Percentiles rank a stretch among this genome's conserved stretches.
These are phyloP conservation scores for Talaromyces ruber DNA, from an alignment of 495 filamentous ascomycete species.

Conservation along the genomic window DNA sequence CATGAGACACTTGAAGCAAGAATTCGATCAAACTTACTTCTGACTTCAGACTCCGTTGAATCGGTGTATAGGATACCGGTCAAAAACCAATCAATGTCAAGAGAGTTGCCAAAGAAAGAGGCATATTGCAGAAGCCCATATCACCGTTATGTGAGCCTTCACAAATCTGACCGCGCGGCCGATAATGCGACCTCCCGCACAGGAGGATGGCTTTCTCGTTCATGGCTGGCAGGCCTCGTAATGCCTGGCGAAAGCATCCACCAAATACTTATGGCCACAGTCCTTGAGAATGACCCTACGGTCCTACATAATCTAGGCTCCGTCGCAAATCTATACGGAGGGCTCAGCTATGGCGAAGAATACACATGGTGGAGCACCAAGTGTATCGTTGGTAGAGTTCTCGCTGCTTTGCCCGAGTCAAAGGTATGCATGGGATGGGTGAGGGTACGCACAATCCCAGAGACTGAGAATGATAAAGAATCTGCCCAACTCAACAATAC, in stretches of 20 bases:
- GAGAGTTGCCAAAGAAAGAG: slow-evolving; percentile 12
- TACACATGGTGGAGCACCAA: slow-evolving; percentile 76
- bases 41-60: background rate
- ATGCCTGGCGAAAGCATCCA: slow-evolving; percentile 65
- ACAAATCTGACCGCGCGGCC: slow-evolving; percentile 14
- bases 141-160: slow-evolving; percentile 21
- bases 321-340: slow-evolving; percentile 66
- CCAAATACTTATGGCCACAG: slow-evolving; percentile 69
- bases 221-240: slow-evolving; percentile 70
- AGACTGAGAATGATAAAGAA: slow-evolving; percentile 15
- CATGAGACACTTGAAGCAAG: slow-evolving; percentile 20
- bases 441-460: slow-evolving; percentile 44
- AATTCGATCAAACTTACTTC: slow-evolving; percentile 6
- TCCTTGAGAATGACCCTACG: slow-evolving; percentile 66
- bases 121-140: slow-evolving; percentile 24
- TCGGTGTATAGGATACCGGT: slow-evolving; percentile 3
- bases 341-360: slow-evolving; percentile 59
- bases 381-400: slow-evolving; percentile 67
- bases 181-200: background rate
- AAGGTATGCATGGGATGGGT: slow-evolving; percentile 79
- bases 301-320: slow-evolving; percentile 59
- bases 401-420: slow-evolving; percentile 55
- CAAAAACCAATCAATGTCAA: background rate
- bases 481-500: slow-evolving; percentile 36
- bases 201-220: slow-evolving; percentile 71